phyloP scores from a whole-genome alignment of 176 grass and related monocot species.

The Ensete glaucum region DNA sequence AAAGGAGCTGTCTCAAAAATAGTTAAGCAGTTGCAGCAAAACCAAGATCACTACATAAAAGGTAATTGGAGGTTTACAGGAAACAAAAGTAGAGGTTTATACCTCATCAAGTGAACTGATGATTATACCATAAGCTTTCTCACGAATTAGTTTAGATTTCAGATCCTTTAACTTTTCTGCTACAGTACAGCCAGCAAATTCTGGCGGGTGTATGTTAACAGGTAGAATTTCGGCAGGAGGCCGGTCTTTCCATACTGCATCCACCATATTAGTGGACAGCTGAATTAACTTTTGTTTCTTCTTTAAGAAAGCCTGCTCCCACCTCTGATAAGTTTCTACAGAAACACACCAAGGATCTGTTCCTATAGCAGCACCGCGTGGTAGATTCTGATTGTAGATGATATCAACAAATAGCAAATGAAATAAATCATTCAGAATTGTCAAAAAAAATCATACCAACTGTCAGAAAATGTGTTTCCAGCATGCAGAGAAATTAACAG shows the following conservation, averaged over 20 bases:
- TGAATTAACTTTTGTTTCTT: conserved; percentile 66
- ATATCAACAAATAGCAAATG: not conserved
- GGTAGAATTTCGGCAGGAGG: conserved; percentile 40
- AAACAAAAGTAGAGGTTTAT: not conserved
- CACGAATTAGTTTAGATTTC: conserved; percentile 52
- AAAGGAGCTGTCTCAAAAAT: conserved; percentile 1
- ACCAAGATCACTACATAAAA: conserved; percentile 14
- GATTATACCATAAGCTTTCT: conserved; percentile 56
- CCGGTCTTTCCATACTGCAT: conserved; percentile 82
- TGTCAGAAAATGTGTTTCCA: not conserved
- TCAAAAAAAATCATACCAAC: not conserved
- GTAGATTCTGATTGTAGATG: conserved; percentile 51
- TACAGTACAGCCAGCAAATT: conserved; percentile 62
- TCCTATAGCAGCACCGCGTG: conserved; percentile 58
- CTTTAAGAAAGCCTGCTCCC: conserved; percentile 58
- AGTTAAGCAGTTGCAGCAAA: not conserved
- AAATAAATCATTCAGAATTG: not conserved
- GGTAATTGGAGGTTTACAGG: not conserved
- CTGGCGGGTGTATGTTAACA: conserved; percentile 58
- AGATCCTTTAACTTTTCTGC: conserved; percentile 66
- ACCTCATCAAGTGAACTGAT: conserved; percentile 89
- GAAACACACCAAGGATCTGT: conserved; percentile 89
- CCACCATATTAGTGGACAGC: conserved; percentile 68
- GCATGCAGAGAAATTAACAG: not conserved
- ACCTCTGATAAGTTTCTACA: conserved; percentile 63